phyloP scores from a whole-genome alignment of 2,329 filamentous ascomycete species.

The Pseudogymnoascus sp. region DNA sequence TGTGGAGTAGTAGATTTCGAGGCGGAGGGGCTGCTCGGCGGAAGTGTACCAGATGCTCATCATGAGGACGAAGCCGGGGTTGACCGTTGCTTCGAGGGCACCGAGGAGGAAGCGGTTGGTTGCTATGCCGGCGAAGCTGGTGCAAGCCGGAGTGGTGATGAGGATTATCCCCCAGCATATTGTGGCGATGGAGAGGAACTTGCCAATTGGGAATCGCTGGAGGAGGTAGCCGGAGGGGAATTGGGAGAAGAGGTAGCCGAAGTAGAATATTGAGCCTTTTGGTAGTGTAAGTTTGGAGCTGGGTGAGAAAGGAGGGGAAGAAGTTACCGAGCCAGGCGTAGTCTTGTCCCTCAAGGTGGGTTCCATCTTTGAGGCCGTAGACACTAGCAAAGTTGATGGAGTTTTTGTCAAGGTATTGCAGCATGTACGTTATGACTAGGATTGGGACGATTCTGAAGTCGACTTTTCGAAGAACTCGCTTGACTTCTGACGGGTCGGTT shows the following conservation, averaged over 20 bases:
- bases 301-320: slow-evolving; percentile 18
- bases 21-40: slow-evolving; percentile 54
- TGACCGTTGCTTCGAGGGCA: slow-evolving; percentile 57
- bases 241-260: slow-evolving; percentile 67
- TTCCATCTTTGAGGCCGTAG: slow-evolving; percentile 41
- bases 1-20: slow-evolving; percentile 60
- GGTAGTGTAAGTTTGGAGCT: slow-evolving; percentile 49
- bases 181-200: slow-evolving; percentile 55
- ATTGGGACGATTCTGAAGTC: slow-evolving; percentile 49
- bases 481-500: slow-evolving; percentile 23
- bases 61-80: slow-evolving; percentile 60
- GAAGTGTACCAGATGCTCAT: slow-evolving; percentile 59
- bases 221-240: slow-evolving; percentile 67
- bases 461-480: slow-evolving; percentile 46
- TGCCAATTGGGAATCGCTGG: slow-evolving; percentile 58
- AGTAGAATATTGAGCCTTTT: slow-evolving; percentile 63
- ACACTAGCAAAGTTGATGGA: slow-evolving; percentile 44
- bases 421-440: slow-evolving; percentile 49
- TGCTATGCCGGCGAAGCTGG: slow-evolving; percentile 55
- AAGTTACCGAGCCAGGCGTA: slow-evolving; percentile 42
- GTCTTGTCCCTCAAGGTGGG: slow-evolving; percentile 40
- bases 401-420: slow-evolving; percentile 58
- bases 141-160: slow-evolving; percentile 61
- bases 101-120: slow-evolving; percentile 58
- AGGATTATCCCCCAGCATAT: slow-evolving; percentile 61